Evolutionary conservation across 768 basidiomycete genomes (phyloP).

Genomic region (Tubosaeta sp.): DNA sequence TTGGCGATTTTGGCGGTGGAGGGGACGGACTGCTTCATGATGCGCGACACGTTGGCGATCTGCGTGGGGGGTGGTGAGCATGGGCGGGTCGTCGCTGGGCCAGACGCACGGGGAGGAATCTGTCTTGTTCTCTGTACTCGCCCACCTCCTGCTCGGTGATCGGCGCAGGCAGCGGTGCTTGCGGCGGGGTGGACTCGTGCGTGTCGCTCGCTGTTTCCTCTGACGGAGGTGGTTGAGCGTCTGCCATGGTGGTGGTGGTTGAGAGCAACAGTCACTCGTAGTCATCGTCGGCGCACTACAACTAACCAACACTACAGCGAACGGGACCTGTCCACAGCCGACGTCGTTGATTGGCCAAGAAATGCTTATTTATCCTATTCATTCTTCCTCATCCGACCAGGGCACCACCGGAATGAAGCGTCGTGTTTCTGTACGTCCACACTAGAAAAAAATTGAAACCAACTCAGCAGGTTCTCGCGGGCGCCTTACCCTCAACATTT

Average conservation of each 20-base stretch:
- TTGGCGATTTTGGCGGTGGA: slow-evolving; percentile 93
- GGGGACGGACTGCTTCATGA: slow-evolving; percentile 93
- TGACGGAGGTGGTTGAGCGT: slow-evolving; percentile 32
- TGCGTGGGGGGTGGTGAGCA: slow-evolving; percentile 29
- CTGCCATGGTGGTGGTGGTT: slow-evolving; percentile 24
- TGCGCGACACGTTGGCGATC: slow-evolving; percentile 98
- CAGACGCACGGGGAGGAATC: slow-evolving; percentile 79
- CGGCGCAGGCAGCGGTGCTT: slow-evolving; percentile 55
- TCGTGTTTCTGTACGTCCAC: slow-evolving; percentile 24
- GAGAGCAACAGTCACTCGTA: background rate
- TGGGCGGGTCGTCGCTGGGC: background rate
- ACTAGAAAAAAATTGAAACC: slow-evolving; percentile 14
- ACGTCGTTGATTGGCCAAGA: slow-evolving; percentile 13
- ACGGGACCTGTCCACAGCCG: slow-evolving; percentile 11
- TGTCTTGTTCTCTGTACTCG: slow-evolving; percentile 92
- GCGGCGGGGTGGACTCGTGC: slow-evolving; percentile 31
- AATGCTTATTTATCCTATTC: slow-evolving; percentile 11
- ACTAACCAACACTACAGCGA: background rate
- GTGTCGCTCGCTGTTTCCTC: slow-evolving; percentile 33
- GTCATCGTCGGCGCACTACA: background rate
- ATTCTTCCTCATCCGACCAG: slow-evolving; percentile 31
- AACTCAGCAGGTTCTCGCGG: background rate
- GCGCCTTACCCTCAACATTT: slow-evolving; percentile 24
- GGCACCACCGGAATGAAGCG: slow-evolving; percentile 28
- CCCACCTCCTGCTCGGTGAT: slow-evolving; percentile 92